Percentiles rank a stretch among this genome's conserved stretches.
phyloP scores from a whole-genome alignment of 495 filamentous ascomycete genomes.

The Aspergillus heteromorphus region DNA sequence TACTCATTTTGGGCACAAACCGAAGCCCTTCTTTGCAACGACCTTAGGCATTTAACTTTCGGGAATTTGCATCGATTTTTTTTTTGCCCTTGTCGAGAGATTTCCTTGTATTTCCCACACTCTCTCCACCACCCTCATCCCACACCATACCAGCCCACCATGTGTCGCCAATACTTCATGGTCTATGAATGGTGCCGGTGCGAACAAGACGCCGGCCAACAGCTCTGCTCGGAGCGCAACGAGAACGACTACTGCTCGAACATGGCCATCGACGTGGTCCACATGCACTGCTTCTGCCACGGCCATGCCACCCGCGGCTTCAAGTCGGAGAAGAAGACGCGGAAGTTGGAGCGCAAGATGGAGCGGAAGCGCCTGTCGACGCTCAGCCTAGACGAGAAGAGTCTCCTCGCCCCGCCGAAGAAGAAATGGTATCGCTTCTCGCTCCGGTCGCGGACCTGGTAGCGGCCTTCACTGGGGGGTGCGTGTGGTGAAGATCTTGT shows the following conservation, averaged over 20 bases:
- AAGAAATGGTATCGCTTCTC: constrained; percentile 36
- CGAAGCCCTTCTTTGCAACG: not conserved
- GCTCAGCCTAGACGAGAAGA: constrained; percentile 14
- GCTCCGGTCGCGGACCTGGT: constrained; percentile 20
- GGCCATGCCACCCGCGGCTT: constrained; percentile 35
- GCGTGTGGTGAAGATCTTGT: no score
- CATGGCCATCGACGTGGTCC: constrained; percentile 34
- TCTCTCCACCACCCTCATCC: not conserved
- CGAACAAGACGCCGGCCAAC: constrained; percentile 35
- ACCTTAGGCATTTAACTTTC: not conserved
- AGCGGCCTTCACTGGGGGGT: not conserved
- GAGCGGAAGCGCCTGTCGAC: constrained; percentile 12
- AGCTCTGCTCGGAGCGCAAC: constrained; percentile 24
- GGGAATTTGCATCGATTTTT: no score
- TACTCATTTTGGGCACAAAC: constrained; percentile 2
- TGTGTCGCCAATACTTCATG: constrained; percentile 42
- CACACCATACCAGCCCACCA: constrained; percentile 13
- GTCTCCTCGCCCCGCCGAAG: constrained; percentile 22
- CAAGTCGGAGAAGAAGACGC: constrained; percentile 30
- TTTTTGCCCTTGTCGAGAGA: no score
- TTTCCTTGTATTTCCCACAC: not conserved
- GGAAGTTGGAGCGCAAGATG: constrained; percentile 15
- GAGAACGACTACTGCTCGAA: constrained; percentile 29
- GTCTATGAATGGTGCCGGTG: constrained; percentile 44
- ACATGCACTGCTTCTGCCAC: constrained; percentile 44